These are phyloP conservation scores for Cyclotella atomus DNA, from an alignment of 108 stramenopile genomes.

Conservation along the genomic window DNA sequence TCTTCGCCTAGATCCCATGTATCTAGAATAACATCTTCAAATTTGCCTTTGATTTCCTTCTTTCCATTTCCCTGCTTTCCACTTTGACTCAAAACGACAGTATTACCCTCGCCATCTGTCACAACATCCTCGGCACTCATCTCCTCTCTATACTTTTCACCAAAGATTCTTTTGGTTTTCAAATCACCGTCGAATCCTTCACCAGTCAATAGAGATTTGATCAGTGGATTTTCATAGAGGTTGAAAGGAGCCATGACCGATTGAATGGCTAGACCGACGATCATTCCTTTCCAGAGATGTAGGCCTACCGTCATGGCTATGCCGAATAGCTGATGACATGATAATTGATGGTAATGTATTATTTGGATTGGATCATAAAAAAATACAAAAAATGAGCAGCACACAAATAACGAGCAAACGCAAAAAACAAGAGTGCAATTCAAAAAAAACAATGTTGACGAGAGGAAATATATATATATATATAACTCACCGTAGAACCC, in stretches of 20 bases:
- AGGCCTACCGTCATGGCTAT: slow-evolving; percentile 82
- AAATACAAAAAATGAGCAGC: too few relatives aligned
- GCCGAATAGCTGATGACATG: slow-evolving; percentile 67
- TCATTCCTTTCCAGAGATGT: slow-evolving; percentile 89
- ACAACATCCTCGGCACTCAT: slow-evolving; percentile 68
- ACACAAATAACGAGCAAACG: too few relatives aligned
- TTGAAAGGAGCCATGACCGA: slow-evolving; percentile 86
- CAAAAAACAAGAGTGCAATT: too few relatives aligned
- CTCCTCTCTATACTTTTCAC: slow-evolving; percentile 69
- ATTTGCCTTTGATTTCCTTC: slow-evolving; percentile 32
- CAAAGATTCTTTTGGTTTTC: slow-evolving; percentile 69
- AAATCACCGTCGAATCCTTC: slow-evolving; percentile 55
- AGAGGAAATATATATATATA: too few relatives aligned
- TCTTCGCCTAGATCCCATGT: slow-evolving; percentile 88
- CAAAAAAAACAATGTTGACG: too few relatives aligned
- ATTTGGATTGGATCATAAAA: too few relatives aligned
- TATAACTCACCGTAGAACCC: too few relatives aligned
- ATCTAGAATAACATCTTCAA: slow-evolving; percentile 84
- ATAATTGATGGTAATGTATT: slow-evolving; percentile 56
- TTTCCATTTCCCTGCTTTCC: slow-evolving; percentile 19
- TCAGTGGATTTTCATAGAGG: slow-evolving; percentile 71
- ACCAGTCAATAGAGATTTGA: slow-evolving; percentile 61
- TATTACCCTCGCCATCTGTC: slow-evolving; percentile 69
- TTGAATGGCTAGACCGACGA: slow-evolving; percentile 88
- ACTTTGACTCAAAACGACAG: slow-evolving; percentile 47